Evolutionary conservation across 257 asterid species (phyloP).

Genomic region (Nicotiana knightiana): DNA sequence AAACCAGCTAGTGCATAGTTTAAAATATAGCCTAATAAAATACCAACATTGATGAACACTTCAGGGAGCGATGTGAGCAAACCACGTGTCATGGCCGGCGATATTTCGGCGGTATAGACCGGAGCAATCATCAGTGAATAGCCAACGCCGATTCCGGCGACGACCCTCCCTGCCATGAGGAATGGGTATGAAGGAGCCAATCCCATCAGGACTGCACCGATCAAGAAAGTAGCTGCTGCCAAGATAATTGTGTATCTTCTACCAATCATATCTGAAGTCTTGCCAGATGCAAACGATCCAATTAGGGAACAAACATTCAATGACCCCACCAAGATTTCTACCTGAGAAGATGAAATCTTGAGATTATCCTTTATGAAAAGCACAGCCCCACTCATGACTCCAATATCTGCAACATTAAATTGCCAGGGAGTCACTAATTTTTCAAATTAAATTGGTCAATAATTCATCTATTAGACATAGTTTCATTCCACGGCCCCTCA

Average conservation of each 20-base stretch:
- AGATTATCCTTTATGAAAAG: constrained; percentile 56
- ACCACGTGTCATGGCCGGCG: constrained; percentile 74
- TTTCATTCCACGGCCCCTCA: not conserved
- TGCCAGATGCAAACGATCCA: constrained; percentile 75
- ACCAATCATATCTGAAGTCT: constrained; percentile 77
- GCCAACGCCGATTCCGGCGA: constrained; percentile 82
- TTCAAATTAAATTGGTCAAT: too few relatives aligned
- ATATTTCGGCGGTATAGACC: constrained; percentile 68
- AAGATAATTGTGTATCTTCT: constrained; percentile 75
- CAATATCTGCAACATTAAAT: constrained; percentile 43
- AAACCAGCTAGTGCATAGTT: constrained; percentile 51
- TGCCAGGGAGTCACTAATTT: not conserved
- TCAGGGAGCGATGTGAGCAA: constrained; percentile 80
- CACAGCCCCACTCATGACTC: constrained; percentile 84
- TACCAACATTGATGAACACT: constrained; percentile 70
- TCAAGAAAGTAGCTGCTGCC: constrained; percentile 58
- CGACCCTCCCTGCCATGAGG: constrained; percentile 59
- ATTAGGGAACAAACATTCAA: constrained; percentile 55
- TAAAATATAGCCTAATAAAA: constrained; percentile 52
- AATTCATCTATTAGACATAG: not conserved
- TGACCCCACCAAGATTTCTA: constrained; percentile 63
- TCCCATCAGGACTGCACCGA: constrained; percentile 74
- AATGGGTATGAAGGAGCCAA: constrained; percentile 56
- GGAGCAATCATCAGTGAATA: constrained; percentile 86
- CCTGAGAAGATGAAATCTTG: constrained; percentile 46